Evolutionary conservation across 208 protist genomes (phyloP), one percentile per base, ranked within the genome.

Genomic region (Herpetomonas muscarum): DNA sequence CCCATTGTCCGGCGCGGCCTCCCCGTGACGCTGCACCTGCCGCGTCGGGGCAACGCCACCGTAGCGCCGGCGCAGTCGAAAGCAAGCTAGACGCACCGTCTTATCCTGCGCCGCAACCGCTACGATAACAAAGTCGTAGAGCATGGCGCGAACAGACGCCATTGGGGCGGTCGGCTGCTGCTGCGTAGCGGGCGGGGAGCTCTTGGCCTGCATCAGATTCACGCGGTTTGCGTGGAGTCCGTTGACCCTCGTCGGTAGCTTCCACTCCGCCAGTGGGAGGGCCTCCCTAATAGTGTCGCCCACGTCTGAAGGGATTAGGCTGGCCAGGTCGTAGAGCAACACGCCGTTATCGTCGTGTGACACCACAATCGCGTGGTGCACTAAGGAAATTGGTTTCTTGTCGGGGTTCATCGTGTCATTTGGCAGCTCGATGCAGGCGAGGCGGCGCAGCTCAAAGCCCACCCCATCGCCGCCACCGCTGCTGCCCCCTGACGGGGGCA

Each of bases 321-420:
- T 63, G 17, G 50, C 44, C 9, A 94, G 57, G 10, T 59, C 28
- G 53, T 85, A 94, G 12, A 76, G 49, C 4, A 70, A 48, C 31
- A 94, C 65, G 3, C 72, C 87, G 13, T 76, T 67, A 17, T 67
- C 70, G 44, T 94, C 87, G 62, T 94, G 87, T 0, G 87, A 69
- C n/a, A 94, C 76, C 10, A 79, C 61, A 3, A 91, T 17, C 26
- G 70, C 47, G 28, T 80, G 77, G 32, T 81, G 74, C 6, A 79
- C 25, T 13, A 92, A 59, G 2, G 77, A 72, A 55, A 94, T 76
- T 12, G 85, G 82, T 53, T 94, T 94, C 73, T 94, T 94, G 61
- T 94, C 87, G 0, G 84, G 79, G 36, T 94, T 88, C 28, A 60
- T 66, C 1, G 21, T 25, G 32, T 94, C 87, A 21, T 67, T 62